Base-by-base conservation (phyloP, 2,329 filamentous ascomycete genomes). In the Hymenoscyphus scutula region DNA sequence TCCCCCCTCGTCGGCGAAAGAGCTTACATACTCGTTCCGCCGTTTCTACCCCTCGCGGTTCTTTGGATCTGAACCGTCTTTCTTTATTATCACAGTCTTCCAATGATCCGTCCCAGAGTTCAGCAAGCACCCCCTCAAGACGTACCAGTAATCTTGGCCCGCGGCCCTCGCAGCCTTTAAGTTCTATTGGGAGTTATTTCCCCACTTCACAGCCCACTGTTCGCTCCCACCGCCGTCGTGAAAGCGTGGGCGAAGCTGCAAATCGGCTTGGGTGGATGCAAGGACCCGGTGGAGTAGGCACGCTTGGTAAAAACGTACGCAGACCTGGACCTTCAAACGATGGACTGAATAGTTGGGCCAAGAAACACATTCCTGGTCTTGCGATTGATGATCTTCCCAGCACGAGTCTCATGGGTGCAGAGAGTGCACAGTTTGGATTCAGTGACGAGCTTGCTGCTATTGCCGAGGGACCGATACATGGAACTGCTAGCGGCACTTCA, bases 211-310 rank as follows among this genome's bases (percentile, higher is more conserved):
- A 45, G 38, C 54, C 70, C 27, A 63, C 55, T 25, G 59, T 62
- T 54, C 67, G 68, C 10, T 60, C 64, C 51, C 67, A 68, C 10
- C 27, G 63, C 2, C 64, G 60, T 41, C 74, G 76, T 57, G 70
- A 72, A 66, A 74, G 68, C 64, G 69, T 69, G 57, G 69, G 72
- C 64, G 73, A 72, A 68, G 74, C 70, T 75, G 76, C 71, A 71
- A 75, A 68, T 68, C 78, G 72, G 68, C 80, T 84, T 1, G 79
- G 80, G 4, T 89, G 90, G 79, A 88, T 97, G 76, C 85, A 88
- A 51, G 90, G 91, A 0, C 92, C 94, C 2, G 94, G 94, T 23
- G 94, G 92, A 15, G 91, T 98, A 1, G 94, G 94, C 7, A 92
- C 91, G 0, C 84, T 98, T 75, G 83, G 82, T 37, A 85, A 84